A percentile compares a stretch with the other conserved stretches of the same genome.
Conservation (phyloP, 257 asterid genomes). For the Solanum raphanifolium region DNA sequence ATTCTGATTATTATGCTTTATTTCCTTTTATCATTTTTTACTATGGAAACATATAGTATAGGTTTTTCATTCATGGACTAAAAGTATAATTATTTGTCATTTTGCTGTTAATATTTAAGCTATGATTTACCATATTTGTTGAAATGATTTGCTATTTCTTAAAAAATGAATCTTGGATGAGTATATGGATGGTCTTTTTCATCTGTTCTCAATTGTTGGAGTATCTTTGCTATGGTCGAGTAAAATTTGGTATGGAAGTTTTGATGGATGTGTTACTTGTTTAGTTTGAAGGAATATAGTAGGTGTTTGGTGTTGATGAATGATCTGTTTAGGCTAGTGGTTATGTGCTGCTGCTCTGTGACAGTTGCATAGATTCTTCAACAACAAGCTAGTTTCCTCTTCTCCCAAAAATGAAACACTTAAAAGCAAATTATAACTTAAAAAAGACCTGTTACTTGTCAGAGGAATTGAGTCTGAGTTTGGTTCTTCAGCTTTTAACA, state of each 20-base stretch:
- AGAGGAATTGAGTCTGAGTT: not conserved
- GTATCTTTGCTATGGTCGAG: not conserved
- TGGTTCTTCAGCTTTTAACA: not conserved
- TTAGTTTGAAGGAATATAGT: not conserved
- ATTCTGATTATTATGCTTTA: not conserved
- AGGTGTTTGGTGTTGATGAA: not conserved
- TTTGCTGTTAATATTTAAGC: not conserved
- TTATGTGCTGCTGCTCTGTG: not conserved
- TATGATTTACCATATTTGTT: not conserved
- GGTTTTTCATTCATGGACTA: not conserved
- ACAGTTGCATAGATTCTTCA: not conserved
- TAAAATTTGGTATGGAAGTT: not conserved
- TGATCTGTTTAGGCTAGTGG: not conserved
- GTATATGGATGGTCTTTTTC: not conserved
- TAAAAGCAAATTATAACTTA: not conserved
- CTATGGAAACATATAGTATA: not conserved
- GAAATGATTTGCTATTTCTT: not conserved
- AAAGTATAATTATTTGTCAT: not conserved
- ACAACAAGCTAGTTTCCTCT: not conserved
- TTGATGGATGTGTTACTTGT: not conserved
- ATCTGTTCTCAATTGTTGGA: not conserved
- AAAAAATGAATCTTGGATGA: not conserved
- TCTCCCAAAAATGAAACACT: not conserved
- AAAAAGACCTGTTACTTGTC: not conserved
- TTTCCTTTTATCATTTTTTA: not conserved